Base-by-base conservation (phyloP, 495 filamentous ascomycete genomes). In the Wilcoxina mikolae region DNA sequence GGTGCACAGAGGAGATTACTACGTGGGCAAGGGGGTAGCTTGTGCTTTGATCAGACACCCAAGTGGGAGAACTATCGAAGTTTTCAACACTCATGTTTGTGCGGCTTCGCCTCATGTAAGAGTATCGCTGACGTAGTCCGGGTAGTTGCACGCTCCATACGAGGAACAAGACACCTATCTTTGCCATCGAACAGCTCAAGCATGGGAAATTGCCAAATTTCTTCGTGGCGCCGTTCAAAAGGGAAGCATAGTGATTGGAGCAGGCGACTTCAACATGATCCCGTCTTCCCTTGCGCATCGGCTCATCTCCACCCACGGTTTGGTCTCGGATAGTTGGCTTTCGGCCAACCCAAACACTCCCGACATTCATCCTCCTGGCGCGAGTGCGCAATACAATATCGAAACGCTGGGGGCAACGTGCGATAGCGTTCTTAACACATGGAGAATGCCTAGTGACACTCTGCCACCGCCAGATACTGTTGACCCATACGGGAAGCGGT, bases 121-220 rank as follows among this genome's bases (percentile, higher is more conserved):
- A 3, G 11, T 48, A 45, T 47, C 57, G 44, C 64, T 64, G 29
- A 63, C 28, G 10, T 45, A n/a, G 7, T 31, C 27, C 38, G 7
- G 20, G 35, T 62, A 83, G 71, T 75, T 95, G 3, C 91, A 96
- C 65, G 84, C 91, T 9, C 87, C 87, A 2, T 96, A 98, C 66
- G 78, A 86, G 63, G 79, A 71, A 33, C 68, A 87, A 56, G 87
- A 95, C 64, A 87, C 84, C 23, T 95, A 96, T 65, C 63, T 87
- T 22, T 87, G 84, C 66, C 93, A 96, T 60, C 83, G 88, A 23
- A 85, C 82, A 3, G 86, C 91, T 0, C 91, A 98, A 68, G 83
- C 91, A n/a, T 98, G 91, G 91, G 85, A 96, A 69, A 87, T 96
- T 45, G 76, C 88, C 28, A 94, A 94, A 69, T 71, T 95, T 5